Base-by-base conservation (phyloP, 176 grass and related monocot genomes). In the Rhynchospora breviuscula region DNA sequence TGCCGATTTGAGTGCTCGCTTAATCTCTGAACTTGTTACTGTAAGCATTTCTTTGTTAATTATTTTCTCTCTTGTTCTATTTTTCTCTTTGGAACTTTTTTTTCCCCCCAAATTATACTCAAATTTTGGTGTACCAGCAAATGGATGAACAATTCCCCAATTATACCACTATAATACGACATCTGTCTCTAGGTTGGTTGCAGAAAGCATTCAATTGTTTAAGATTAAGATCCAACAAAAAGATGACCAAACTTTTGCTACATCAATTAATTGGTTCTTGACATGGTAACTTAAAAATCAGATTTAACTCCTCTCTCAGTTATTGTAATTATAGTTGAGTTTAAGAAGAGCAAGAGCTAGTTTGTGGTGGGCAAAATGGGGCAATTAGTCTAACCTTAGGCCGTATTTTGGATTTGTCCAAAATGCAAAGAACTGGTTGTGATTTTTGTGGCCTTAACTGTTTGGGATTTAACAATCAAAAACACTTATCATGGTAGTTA, bases 21-120 rank as follows among this genome's bases (percentile, higher is more conserved):
- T 86, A 49, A 89, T 94, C 59, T 89, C 94, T 69, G 92, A 97
- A 71, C 70, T 94, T 40, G 90, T 94, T 23, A 94, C 92, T 84
- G 92, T 94, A 91, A 76, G 86, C 52, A 67, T 35, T 68, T 52
- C 3, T 79, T 75, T 21, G 53, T 67, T 29, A 67, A 59, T 12
- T 40, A 40, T 40, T 4, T 40, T 40, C 2, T 40, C 35, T 40
- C 35, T 40, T 40, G 3, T 40, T 3, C 4, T 40, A 5, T 40
- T 78, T 45, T 25, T 46, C 18, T 80, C 10, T 31, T 81, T 82
- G 48, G 15, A 66, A 33, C 54, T 76, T 59, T 60, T 59, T 60
- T 17, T 33, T 73, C 23, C 8, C 23, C 18, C 35, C 5, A 19
- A 81, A 26, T 67, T 82, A 13, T 19, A 17, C 5, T 53, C 14